Conservation (phyloP, 148 eudicot species). For the Silene uniflora region DNA sequence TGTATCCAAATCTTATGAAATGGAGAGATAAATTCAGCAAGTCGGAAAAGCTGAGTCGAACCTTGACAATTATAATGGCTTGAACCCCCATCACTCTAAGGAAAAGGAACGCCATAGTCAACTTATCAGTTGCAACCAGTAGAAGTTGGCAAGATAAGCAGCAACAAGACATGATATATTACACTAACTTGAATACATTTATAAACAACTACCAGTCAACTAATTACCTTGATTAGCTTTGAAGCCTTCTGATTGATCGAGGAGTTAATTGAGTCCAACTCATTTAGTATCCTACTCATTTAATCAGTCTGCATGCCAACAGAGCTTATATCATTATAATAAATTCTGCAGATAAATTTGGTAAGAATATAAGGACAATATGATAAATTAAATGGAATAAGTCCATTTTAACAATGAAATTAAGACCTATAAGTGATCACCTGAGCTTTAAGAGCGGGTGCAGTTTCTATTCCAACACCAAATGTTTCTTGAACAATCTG, state of each 20-base stretch:
- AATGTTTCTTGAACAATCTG: conserved; percentile 86
- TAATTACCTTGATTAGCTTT: conserved; percentile 86
- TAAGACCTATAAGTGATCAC: conserved; percentile 31
- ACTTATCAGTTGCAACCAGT: conserved; percentile 91
- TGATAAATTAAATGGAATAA: not conserved
- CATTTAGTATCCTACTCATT: conserved; percentile 92
- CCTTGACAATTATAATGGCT: conserved; percentile 87
- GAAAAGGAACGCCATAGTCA: conserved; percentile 89
- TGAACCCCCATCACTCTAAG: conserved; percentile 83
- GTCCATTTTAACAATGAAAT: not conserved
- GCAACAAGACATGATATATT: conserved; percentile 15
- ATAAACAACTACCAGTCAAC: conserved; percentile 81
- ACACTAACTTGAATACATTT: conserved; percentile 17
- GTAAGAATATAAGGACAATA: too few relatives aligned
- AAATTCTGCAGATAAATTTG: not conserved
- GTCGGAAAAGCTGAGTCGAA: conserved; percentile 20
- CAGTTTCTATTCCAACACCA: conserved; percentile 81
- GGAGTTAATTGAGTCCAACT: conserved; percentile 85
- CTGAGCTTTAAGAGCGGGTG: conserved; percentile 91
- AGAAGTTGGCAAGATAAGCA: conserved; percentile 32
- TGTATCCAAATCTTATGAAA: not conserved
- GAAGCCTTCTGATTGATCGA: conserved; percentile 95
- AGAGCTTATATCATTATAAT: conserved; percentile 12
- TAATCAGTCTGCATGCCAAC: conserved; percentile 69
- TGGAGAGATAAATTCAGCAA: not conserved